A percentile compares a stretch with the other conserved stretches of the same genome.
phyloP scores from a whole-genome alignment of 2,329 filamentous ascomycete genomes.

The Curvularia spicifera region DNA sequence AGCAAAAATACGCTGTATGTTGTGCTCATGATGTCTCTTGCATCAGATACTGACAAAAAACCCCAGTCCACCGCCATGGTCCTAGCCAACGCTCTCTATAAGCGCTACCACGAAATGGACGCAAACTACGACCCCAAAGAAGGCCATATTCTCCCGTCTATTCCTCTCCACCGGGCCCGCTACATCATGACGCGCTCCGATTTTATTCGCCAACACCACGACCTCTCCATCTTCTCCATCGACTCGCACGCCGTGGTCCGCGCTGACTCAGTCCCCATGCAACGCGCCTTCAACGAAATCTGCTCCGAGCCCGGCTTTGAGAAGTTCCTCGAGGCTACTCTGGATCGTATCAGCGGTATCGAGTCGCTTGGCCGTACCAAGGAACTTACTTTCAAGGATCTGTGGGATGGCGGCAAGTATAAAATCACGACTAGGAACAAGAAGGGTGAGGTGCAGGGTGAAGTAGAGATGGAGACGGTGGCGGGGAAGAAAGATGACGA shows the following conservation, averaged over 20 bases:
- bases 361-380: slow-evolving; percentile 93
- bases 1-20: slow-evolving; percentile 91
- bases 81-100: slow-evolving; percentile 87
- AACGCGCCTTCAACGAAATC: slow-evolving; percentile 86
- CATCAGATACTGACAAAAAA: neutral
- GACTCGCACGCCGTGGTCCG: slow-evolving; percentile 85
- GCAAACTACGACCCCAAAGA: slow-evolving; percentile 67
- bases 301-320: slow-evolving; percentile 79
- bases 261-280: slow-evolving; percentile 95
- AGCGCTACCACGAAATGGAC: slow-evolving; percentile 71
- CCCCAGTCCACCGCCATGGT: slow-evolving; percentile 86
- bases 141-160: slow-evolving; percentile 79
- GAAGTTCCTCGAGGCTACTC: slow-evolving; percentile 78
- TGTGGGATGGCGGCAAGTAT: slow-evolving; percentile 85
- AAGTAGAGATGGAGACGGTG: slow-evolving; percentile 44
- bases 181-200: slow-evolving; percentile 96
- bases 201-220: slow-evolving; percentile 91
- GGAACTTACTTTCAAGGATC: slow-evolving; percentile 92
- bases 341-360: slow-evolving; percentile 87
- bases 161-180: slow-evolving; percentile 53
- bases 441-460: slow-evolving; percentile 38
- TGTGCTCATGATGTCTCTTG: neutral
- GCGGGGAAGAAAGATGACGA: slow-evolving; percentile 37
- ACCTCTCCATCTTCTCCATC: slow-evolving; percentile 94
- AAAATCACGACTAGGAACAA: slow-evolving; percentile 39